phyloP scores from a whole-genome alignment of 768 basidiomycete species.

The Suillus clintonianus region DNA sequence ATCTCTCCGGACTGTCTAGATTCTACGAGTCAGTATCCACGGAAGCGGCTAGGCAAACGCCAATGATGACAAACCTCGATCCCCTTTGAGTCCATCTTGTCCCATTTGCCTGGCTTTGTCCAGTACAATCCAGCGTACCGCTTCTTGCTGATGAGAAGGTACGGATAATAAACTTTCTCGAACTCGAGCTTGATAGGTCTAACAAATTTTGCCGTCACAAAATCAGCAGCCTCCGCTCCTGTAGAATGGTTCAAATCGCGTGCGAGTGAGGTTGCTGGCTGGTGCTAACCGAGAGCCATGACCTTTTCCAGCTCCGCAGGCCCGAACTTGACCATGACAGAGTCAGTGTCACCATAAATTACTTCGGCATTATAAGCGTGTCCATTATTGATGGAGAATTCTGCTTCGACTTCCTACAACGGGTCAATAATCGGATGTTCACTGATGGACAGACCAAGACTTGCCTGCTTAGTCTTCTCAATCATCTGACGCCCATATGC shows the following conservation, averaged over 20 bases:
- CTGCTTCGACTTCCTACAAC: constrained; percentile 79
- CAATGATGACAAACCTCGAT: constrained; percentile 72
- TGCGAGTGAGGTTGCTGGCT: neutral
- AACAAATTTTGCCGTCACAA: constrained; percentile 89
- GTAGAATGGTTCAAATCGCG: constrained; percentile 4
- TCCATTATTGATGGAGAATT: constrained; percentile 85
- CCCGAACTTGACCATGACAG: constrained; percentile 98
- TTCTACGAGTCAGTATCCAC: neutral
- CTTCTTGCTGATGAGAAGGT: constrained; percentile 97
- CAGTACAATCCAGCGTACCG: constrained; percentile 98
- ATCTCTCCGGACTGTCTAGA: constrained; percentile 93
- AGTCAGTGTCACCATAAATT: constrained; percentile 99
- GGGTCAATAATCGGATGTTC: neutral
- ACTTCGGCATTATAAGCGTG: constrained; percentile 87
- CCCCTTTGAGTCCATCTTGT: constrained; percentile 99
- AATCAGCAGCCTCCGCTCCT: constrained; percentile 92
- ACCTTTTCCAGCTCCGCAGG: constrained; percentile 82
- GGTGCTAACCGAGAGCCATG: constrained; percentile 80
- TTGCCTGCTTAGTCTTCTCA: constrained; percentile 88
- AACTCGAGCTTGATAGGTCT: constrained; percentile 99
- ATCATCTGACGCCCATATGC: constrained; percentile 99
- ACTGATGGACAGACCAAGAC: constrained; percentile 10
- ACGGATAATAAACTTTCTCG: constrained; percentile 99
- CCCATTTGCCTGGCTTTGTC: constrained; percentile 93
- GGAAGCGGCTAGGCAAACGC: neutral